These are phyloP conservation scores for Lachancea sp. DNA, from an alignment of 805 yeast genomes.

Conservation along the genomic window DNA sequence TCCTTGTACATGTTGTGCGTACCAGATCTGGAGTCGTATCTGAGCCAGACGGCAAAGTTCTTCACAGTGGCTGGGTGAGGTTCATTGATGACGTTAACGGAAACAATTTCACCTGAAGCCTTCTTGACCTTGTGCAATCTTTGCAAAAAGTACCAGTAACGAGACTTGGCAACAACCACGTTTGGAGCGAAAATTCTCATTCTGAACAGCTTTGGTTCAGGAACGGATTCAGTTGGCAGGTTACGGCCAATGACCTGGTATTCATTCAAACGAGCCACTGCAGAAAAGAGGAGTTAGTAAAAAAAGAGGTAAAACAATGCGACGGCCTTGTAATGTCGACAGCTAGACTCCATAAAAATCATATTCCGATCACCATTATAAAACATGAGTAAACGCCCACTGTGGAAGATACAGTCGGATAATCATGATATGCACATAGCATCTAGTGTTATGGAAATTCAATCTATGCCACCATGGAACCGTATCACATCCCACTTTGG, in stretches of 20 bases:
- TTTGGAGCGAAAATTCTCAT: conserved; percentile 99
- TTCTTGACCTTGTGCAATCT: conserved; percentile 99
- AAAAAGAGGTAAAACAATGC: conserved; percentile 3
- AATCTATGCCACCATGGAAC: too few species aligned
- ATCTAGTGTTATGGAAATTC: too few species aligned
- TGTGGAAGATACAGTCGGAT: too few species aligned
- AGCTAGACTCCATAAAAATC: too few species aligned
- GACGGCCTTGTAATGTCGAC: background rate
- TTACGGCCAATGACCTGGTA: conserved; percentile 99
- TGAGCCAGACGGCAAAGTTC: conserved; percentile 99
- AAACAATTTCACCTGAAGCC: conserved; percentile 98
- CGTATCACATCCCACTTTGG: too few species aligned
- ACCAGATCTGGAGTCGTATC: conserved; percentile 99
- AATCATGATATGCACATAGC: too few species aligned
- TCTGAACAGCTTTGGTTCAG: conserved; percentile 99
- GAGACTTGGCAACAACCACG: conserved; percentile 98
- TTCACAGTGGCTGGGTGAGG: conserved; percentile 97
- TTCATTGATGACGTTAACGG: conserved; percentile 87
- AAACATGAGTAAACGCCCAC: too few species aligned
- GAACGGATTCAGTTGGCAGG: conserved; percentile 97
- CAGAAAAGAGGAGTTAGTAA: conserved; percentile 1
- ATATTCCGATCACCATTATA: too few species aligned
- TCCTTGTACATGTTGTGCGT: conserved; percentile 99
- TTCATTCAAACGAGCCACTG: conserved; percentile 96
- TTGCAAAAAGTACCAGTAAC: conserved; percentile 99